Conservation (phyloP, 306 rosid genomes). For the Rosa multiflora region DNA sequence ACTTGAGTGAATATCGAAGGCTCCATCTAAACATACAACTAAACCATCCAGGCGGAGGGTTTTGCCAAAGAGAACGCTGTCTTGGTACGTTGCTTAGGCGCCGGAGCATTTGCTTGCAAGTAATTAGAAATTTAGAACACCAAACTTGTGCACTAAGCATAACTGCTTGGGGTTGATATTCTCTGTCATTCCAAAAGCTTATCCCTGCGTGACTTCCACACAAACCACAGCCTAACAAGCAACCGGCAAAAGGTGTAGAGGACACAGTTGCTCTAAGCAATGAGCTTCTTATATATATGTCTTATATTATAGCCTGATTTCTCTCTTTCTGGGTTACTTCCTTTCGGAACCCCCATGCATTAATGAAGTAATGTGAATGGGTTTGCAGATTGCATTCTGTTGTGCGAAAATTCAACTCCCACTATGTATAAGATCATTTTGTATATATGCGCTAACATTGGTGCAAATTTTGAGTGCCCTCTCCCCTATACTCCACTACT, state of each 20-base stretch:
- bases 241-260: neutral
- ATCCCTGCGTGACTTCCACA: neutral
- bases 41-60: neutral
- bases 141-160: neutral
- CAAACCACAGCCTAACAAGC: neutral
- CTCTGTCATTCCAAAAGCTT: neutral
- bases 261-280: neutral
- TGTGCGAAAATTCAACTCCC: neutral
- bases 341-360: neutral
- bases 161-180: neutral
- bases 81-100: neutral
- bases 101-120: neutral
- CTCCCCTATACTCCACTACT: neutral
- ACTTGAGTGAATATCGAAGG: neutral
- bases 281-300: neutral
- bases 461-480: neutral
- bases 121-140: neutral
- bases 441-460: neutral
- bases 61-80: neutral
- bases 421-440: too few relatives aligned
- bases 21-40: neutral
- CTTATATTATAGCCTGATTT: too few relatives aligned
- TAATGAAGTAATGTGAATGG: neutral
- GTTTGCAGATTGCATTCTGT: neutral
- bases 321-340: neutral